Base-by-base conservation (phyloP, 768 basidiomycete genomes). In the Xerocomus spinulosus region DNA sequence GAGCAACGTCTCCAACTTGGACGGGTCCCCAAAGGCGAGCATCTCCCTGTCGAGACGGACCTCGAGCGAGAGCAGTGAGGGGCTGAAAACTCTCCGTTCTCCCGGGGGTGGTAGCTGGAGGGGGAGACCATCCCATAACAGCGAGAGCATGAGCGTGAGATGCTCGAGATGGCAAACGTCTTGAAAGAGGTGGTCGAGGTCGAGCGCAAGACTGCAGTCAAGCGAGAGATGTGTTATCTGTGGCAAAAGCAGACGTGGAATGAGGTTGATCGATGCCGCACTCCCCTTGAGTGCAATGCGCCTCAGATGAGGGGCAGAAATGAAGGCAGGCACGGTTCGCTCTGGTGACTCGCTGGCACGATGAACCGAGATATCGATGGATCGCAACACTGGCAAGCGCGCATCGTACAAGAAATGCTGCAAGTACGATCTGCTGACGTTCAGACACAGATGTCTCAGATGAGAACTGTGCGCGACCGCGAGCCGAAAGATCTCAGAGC, bases 191-290 rank as follows among this genome's bases (percentile, higher is more conserved):
- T 34, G 25, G 20, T 46, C 38, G 26, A 63, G 50, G 30, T 65
- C 58, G 44, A 58, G 57, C 20, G 49, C 36, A 44, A 6, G 26
- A 10, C 10, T 36, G 17, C 56, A 58, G 35, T 64, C 55, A 12
- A 62, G 35, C 21, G 54, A 46, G 38, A 65, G 63, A 42, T 55
- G 51, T 2, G 63, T 58, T 34, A 65, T 50, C 10, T 61, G 58
- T 3, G 50, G 26, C 2, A 52, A 51, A 25, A 58, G 17, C 38
- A 29, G 9, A 10, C 26, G 57, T 1, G 66, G 55, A 26, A 68
- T 21, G 42, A 60, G 28, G 36, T 46, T 17, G 35, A 46, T 48
- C 2, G 52, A 43, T 5, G 48, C 25, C 23, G 33, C 56, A 14
- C 42, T 21, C 18, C 63, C 60, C 1, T 47, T 20, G 46, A 60